Base-by-base conservation (phyloP, 192 early-diverging fungal genomes). In the Umbelopsis isabellina region DNA sequence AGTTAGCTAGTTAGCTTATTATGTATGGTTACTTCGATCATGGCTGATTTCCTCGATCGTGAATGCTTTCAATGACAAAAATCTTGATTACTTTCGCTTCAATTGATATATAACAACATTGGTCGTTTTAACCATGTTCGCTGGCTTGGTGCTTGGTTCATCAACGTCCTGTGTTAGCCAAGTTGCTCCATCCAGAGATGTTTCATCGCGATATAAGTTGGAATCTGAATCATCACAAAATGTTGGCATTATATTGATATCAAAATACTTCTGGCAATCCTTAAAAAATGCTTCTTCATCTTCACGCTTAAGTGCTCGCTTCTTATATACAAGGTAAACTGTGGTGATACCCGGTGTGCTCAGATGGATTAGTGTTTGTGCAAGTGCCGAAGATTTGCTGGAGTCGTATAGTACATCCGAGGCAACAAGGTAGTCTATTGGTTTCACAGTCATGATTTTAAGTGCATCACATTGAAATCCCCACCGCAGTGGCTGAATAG, bases 341-440 rank as follows among this genome's bases (percentile, higher is more conserved):
- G 46, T 68, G 3, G 81, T 82, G 0, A 65, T 44, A 11, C 69
- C 67, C 2, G 68, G 65, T 0, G 69, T 72, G 27, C 80, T 79
- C 3, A 85, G 68, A 16, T 71, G 74, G 11, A 73, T 70, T 16
- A 85, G 68, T 3, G 82, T 75, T 37, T 79, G 68, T 35, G 82
- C 68, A 4, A 85, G 51, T 2, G 69, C 45, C 3, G 68, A 68
- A 49, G 82, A 76, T 18, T 67, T 69, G 4, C 72, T 48, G 0
- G 69, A 23, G n/a, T 85, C 80, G 44, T 85, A 85, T 5, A 85
- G 69, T 13, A 85, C 80, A 69, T 85, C 84, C 0, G 84, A 85
- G 1, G 84, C 84, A n/a, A 85, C 65, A 3, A 85, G 66, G 12
- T 80, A 23, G 35, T 85, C 84, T 3, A 79, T 58, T 4, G 44